A percentile compares a stretch with the other conserved stretches of the same genome.
Conservation (phyloP, 106 monocot genomes). For the Apostasia shenzhenica region DNA sequence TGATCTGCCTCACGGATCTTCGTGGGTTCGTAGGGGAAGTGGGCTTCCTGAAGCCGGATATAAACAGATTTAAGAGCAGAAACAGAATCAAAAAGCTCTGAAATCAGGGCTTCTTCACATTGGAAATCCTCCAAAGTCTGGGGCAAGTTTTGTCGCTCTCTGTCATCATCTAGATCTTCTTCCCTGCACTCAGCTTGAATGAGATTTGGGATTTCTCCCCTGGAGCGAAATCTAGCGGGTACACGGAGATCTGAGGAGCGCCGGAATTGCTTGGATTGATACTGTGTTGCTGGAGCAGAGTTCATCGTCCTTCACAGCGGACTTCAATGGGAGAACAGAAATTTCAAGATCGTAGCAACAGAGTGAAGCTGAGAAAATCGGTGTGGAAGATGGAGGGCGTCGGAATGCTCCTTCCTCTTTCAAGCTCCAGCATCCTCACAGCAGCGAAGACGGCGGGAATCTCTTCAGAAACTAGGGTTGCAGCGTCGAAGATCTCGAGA, state of each 20-base stretch:
- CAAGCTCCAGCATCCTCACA: no score
- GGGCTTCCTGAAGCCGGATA: conserved; percentile 70
- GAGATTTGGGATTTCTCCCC: background rate
- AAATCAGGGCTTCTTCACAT: background rate
- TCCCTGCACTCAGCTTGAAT: background rate
- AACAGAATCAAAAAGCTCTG: conserved; percentile 11
- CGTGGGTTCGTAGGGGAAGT: conserved; percentile 77
- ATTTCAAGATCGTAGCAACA: no score
- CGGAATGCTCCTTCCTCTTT: no score
- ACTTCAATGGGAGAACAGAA: background rate
- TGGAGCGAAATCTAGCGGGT: background rate
- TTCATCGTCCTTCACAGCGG: background rate
- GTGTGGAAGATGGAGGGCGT: no score
- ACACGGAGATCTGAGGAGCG: background rate
- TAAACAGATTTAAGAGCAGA: conserved; percentile 81
- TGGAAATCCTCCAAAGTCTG: background rate
- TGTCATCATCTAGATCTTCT: background rate
- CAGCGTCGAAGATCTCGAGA: no score
- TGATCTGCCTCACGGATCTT: conserved; percentile 78
- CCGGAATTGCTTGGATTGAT: background rate
- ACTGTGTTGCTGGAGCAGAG: background rate
- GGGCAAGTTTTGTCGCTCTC: background rate
- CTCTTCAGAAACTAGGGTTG: no score
- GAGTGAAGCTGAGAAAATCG: no score
- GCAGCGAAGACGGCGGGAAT: no score